A percentile compares a stretch with the other conserved stretches of the same genome.
Conservation (phyloP, 129 eudicot species). For the Helianthus tuberosus region DNA sequence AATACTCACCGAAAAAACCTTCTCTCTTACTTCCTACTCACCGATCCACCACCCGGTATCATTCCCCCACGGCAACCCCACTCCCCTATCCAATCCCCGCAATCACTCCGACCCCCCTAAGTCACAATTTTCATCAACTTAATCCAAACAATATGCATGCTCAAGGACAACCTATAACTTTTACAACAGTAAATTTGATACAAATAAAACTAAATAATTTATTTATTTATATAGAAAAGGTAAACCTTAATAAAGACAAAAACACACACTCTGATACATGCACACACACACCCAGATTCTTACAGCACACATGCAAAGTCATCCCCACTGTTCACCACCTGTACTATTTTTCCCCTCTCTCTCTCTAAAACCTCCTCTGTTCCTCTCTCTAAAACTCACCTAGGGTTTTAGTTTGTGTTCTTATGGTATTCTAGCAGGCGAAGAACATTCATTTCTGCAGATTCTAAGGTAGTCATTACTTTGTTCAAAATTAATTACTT, state of each 20-base stretch:
- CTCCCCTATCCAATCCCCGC: too few species aligned
- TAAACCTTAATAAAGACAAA: neutral
- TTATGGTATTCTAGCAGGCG: neutral
- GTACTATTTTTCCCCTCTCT: neutral
- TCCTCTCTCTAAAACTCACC: neutral
- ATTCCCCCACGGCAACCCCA: too few species aligned
- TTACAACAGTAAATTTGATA: too few species aligned
- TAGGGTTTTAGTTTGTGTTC: neutral
- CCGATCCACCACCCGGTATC: too few species aligned
- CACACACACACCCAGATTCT: neutral
- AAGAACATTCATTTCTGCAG: neutral
- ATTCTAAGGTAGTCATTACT: neutral
- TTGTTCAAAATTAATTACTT: neutral
- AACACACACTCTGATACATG: neutral
- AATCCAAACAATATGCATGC: too few species aligned
- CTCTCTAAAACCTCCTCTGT: neutral
- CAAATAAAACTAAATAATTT: too few species aligned
- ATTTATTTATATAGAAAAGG: too few species aligned
- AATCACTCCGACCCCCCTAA: too few species aligned
- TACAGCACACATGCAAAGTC: conserved; percentile 15
- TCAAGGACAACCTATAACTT: too few species aligned
- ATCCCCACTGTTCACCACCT: conserved; percentile 2
- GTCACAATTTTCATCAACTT: too few species aligned
- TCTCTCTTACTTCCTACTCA: too few species aligned
- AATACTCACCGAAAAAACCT: too few species aligned